Conservation (phyloP, 2,329 filamentous ascomycete species). For the Phoma sp. region DNA sequence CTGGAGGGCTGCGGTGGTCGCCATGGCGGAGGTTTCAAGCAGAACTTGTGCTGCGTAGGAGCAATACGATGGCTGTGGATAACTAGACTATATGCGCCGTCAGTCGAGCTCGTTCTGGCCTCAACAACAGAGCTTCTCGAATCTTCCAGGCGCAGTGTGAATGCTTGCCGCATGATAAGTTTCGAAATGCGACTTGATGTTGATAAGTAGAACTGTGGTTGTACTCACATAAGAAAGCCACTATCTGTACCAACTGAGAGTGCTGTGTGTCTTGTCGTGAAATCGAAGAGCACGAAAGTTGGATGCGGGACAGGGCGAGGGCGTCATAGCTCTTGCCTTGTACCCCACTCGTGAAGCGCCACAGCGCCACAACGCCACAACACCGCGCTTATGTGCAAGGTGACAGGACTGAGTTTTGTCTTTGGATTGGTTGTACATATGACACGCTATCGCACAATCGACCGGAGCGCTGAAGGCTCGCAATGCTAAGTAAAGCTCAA, state of each 20-base stretch:
- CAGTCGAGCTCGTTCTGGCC: constrained; percentile 10
- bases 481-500: neutral
- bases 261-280: constrained; percentile 2
- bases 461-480: neutral
- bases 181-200: neutral
- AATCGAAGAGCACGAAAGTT: constrained; percentile 3
- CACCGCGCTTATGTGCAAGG: neutral
- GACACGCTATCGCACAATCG: neutral
- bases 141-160: constrained; percentile 1
- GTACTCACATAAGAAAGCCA: neutral
- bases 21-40: constrained; percentile 40
- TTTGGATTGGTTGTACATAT: neutral
- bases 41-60: neutral
- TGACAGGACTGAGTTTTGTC: neutral
- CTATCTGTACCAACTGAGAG: neutral
- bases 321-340: constrained; percentile 14
- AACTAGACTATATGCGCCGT: constrained; percentile 2
- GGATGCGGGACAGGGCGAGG: constrained; percentile 7
- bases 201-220: neutral
- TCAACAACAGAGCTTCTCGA: constrained; percentile 8
- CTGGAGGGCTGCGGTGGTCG: constrained; percentile 44
- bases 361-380: neutral
- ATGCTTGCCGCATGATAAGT: neutral
- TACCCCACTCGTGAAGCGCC: constrained; percentile 4
- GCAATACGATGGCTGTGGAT: neutral